Evolutionary conservation across 371 early-diverging fungal species (phyloP), one percentile per base, ranked within the genome.

Genomic region (Mucor circinelloides): DNA sequence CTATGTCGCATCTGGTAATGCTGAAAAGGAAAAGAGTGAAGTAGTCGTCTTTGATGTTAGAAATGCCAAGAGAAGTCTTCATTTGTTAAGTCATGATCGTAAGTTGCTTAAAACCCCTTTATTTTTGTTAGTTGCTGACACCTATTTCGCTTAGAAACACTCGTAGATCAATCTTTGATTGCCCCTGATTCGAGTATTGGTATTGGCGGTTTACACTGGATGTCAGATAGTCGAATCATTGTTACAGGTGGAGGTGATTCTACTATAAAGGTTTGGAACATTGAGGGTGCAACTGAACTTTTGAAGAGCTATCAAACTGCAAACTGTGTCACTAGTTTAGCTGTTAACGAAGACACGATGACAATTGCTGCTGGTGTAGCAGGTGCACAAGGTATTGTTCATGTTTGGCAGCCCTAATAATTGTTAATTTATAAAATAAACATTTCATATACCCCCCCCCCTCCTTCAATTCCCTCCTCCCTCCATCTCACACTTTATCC

Each of bases 221-320:
- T 75, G 73, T 62, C 77, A 9, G 72, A 77, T 55, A 72, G 69
- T 38, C 68, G 67, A 8, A 72, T 64, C 8, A 50, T 82, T 2
- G 30, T 82, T n/a, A 77, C 82, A 12, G 76, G 77, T 32, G 82
- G 82, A n/a, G 79, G 82, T 4, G 82, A 82, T 67, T 68, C 68
- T 2, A 67, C 66, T 13, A 72, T 81, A 1, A 78, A 77, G 60
- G 30, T 81, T 2, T 81, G 82, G 82, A 72, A 73, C 62, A 52
- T 77, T 1, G 63, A 66, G 46, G 77, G 74, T 0, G 61, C 38
- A 28, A 67, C 68, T 2, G 60, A 62, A 13, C 19, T 81, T 2
- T n/a, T 81, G 2, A 64, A 68, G 15, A 63, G 69, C 1, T 81
- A 81, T 34, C 69, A 31, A 25, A 74, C 79, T 12, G 64, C 70